A percentile compares a stretch with the other conserved stretches of the same genome.
Evolutionary conservation across 148 eudicot genomes (phyloP).

Genomic region (Arbutus unedo): DNA sequence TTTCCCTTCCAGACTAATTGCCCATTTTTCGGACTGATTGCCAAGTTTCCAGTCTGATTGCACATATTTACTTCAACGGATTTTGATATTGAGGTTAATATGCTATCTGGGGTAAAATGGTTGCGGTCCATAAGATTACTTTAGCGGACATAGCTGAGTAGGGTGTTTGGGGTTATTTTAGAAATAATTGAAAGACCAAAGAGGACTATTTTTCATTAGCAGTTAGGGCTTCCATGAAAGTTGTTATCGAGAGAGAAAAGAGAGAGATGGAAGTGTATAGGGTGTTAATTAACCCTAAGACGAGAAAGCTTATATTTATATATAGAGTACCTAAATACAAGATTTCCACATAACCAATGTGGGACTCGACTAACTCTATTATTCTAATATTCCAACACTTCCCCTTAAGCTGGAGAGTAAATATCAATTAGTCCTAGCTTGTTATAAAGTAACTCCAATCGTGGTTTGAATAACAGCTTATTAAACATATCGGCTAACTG

Average conservation of each 20-base stretch:
- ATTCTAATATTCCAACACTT: too few species aligned
- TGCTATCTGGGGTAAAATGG: background rate
- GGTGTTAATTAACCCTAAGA: too few species aligned
- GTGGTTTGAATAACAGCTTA: too few species aligned
- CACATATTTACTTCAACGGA: background rate
- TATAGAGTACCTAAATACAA: too few species aligned
- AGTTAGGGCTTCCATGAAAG: background rate
- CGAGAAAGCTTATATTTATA: too few species aligned
- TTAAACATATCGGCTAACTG: too few species aligned
- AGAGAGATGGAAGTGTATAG: too few species aligned
- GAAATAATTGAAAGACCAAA: background rate
- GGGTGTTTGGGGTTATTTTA: background rate
- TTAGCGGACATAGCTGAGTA: background rate
- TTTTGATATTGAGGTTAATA: background rate
- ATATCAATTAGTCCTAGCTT: too few species aligned
- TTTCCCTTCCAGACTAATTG: background rate
- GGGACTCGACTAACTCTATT: too few species aligned
- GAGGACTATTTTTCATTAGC: background rate
- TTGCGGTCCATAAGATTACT: background rate
- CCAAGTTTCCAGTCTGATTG: background rate
- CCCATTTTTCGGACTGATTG: background rate
- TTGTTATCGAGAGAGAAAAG: background rate
- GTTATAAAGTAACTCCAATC: too few species aligned
- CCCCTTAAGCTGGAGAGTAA: too few species aligned
- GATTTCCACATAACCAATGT: too few species aligned